Percentiles rank a stretch among this genome's conserved stretches.
phyloP scores from a whole-genome alignment of 768 basidiomycete genomes.

The Coprinopsis sp. region DNA sequence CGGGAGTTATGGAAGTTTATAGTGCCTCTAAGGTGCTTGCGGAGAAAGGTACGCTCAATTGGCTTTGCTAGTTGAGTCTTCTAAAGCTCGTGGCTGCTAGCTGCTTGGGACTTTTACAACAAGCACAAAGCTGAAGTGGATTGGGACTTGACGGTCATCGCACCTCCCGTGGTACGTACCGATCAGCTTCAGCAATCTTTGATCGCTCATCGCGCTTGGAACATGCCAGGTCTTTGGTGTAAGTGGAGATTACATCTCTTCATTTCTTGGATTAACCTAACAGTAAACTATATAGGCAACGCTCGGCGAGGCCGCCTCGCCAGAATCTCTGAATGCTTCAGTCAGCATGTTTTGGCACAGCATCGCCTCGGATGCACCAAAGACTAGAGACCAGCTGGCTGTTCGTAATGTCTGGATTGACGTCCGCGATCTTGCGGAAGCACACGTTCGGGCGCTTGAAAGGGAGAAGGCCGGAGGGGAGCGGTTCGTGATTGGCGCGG shows the following conservation, averaged over 20 bases:
- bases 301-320: neutral
- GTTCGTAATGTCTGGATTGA: constrained; percentile 1
- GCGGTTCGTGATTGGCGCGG: too few species aligned
- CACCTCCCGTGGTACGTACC: constrained; percentile 4
- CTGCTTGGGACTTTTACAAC: constrained; percentile 8
- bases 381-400: neutral
- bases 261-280: neutral
- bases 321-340: neutral
- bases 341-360: neutral
- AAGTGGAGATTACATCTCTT: neutral
- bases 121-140: constrained; percentile 5
- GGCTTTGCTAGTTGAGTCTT: neutral
- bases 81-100: neutral
- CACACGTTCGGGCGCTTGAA: too few species aligned
- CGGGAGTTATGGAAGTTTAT: constrained; percentile 39
- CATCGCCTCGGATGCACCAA: neutral
- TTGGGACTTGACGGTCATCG: constrained; percentile 8
- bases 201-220: neutral
- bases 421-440: too few species aligned
- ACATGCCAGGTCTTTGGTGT: neutral
- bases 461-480: too few species aligned
- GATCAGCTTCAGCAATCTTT: neutral
- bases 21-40: constrained; percentile 59
- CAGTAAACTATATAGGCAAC: neutral
- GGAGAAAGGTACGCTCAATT: constrained; percentile 41